Conservation (phyloP, 306 rosid genomes). For the Clitoria ternatea region DNA sequence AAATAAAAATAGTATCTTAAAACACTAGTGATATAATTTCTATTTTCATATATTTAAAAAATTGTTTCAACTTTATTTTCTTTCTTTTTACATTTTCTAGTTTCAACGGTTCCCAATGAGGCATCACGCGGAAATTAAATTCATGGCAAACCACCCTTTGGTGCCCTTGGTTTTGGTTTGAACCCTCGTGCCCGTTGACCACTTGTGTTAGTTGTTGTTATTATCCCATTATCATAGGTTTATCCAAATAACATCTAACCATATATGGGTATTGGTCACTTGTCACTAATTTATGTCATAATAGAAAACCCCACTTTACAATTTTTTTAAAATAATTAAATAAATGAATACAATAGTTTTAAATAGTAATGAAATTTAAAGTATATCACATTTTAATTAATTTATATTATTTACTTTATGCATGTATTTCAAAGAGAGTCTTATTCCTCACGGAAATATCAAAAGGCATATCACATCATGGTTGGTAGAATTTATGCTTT, state of each 20-base stretch:
- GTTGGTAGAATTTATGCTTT: neutral
- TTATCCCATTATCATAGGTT: neutral
- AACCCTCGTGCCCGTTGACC: neutral
- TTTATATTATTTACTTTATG: neutral
- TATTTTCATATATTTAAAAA: too few relatives aligned
- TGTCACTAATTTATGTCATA: too few relatives aligned
- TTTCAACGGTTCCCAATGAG: too few relatives aligned
- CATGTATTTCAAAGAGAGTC: neutral
- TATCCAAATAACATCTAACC: conserved; percentile 8
- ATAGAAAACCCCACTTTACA: neutral
- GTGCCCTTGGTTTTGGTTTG: neutral
- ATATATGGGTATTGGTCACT: neutral
- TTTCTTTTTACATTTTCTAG: too few relatives aligned
- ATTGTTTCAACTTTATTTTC: too few relatives aligned
- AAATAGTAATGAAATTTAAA: too few relatives aligned
- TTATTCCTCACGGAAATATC: neutral
- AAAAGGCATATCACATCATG: neutral
- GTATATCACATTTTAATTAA: too few relatives aligned
- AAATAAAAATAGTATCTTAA: too few relatives aligned
- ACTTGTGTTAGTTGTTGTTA: neutral
- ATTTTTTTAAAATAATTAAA: neutral
- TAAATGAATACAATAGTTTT: too few relatives aligned
- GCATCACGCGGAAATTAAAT: too few relatives aligned
- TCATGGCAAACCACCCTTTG: too few relatives aligned
- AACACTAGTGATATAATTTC: too few relatives aligned